These are phyloP conservation scores for Spinellus fusiger DNA, from an alignment of 192 early-diverging fungal genomes.

Conservation along the genomic window DNA sequence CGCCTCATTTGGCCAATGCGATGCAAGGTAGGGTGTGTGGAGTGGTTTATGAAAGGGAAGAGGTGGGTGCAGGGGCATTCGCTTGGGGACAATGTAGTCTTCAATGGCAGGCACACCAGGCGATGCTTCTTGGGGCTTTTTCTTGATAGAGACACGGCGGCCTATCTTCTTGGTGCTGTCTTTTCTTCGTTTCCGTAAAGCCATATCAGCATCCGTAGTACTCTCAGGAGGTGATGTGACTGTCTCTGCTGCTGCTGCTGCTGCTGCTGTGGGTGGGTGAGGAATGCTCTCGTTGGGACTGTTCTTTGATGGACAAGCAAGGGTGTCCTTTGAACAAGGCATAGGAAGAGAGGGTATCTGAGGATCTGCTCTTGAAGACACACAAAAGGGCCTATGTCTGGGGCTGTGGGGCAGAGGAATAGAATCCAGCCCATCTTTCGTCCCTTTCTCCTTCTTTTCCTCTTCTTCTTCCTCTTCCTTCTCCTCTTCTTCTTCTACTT, in stretches of 20 bases:
- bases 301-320: too few species aligned
- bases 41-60: background rate
- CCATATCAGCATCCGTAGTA: too few species aligned
- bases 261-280: too few species aligned
- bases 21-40: background rate
- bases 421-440: background rate
- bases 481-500: slow-evolving; percentile 2
- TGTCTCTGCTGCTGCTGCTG: too few species aligned
- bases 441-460: background rate
- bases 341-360: too few species aligned
- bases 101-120: slow-evolving; percentile 42
- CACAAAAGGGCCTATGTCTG: too few species aligned
- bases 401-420: too few species aligned
- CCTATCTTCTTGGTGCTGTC: background rate
- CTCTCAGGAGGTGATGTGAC: too few species aligned
- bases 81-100: slow-evolving; percentile 43
- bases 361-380: too few species aligned
- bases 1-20: background rate
- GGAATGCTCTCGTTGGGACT: too few species aligned
- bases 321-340: too few species aligned
- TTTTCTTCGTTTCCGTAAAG: slow-evolving; percentile 1
- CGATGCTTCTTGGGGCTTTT: background rate
- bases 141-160: too few species aligned
- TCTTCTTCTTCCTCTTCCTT: background rate
- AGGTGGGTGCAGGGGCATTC: slow-evolving; percentile 3